phyloP scores from a whole-genome alignment of 2,329 filamentous ascomycete genomes.

The Epichloe gansuensis region DNA sequence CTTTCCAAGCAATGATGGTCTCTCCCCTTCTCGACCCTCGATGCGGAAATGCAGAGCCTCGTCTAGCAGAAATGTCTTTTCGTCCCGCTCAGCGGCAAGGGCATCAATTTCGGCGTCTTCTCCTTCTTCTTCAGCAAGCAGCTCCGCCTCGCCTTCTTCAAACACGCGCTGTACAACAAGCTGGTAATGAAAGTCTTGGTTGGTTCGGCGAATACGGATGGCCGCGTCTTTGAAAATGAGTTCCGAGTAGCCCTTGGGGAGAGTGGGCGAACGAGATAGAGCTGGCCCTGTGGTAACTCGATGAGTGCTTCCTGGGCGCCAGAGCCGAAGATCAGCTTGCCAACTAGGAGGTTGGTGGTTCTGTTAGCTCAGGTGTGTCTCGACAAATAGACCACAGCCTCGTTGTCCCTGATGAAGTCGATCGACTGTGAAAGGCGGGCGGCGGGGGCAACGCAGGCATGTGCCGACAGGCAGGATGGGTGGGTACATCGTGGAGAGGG shows the following conservation, averaged over 20 bases:
- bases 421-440: not conserved
- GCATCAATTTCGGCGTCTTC: slow-evolving; percentile 68
- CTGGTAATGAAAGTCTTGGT: slow-evolving; percentile 94
- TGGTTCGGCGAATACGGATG: slow-evolving; percentile 81
- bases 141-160: slow-evolving; percentile 92
- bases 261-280: slow-evolving; percentile 89
- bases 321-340: slow-evolving; percentile 84
- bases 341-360: slow-evolving; percentile 40
- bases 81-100: slow-evolving; percentile 75
- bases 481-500: slow-evolving; percentile 7
- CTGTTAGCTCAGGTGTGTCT: not conserved
- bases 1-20: slow-evolving; percentile 85
- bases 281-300: slow-evolving; percentile 88
- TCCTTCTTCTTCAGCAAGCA: slow-evolving; percentile 77
- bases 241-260: slow-evolving; percentile 96
- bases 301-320: slow-evolving; percentile 84
- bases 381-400: not conserved
- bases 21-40: slow-evolving; percentile 71
- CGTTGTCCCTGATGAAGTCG: not conserved
- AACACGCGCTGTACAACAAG: slow-evolving; percentile 92
- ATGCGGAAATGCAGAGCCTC: slow-evolving; percentile 79
- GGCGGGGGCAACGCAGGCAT: not conserved
- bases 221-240: slow-evolving; percentile 97
- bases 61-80: slow-evolving; percentile 95
- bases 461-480: not conserved